These are phyloP conservation scores for Arthroderma sp. DNA, from an alignment of 2,329 filamentous ascomycete species.

Conservation along the genomic window DNA sequence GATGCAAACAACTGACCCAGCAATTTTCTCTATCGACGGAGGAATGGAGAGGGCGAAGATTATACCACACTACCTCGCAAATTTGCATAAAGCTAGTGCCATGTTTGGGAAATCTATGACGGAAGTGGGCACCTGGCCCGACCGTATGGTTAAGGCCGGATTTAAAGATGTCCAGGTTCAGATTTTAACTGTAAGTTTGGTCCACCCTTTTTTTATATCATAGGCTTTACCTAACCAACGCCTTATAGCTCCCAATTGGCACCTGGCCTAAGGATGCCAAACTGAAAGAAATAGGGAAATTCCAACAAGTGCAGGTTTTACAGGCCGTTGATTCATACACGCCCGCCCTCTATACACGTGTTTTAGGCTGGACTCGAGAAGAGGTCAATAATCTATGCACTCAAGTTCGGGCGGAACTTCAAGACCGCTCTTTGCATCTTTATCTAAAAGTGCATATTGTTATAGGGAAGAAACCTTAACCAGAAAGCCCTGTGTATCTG, in stretches of 20 bases:
- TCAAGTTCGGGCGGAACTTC: conserved; percentile 10
- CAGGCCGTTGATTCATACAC: conserved; percentile 15
- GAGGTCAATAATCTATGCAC: conserved; percentile 8
- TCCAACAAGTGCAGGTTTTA: conserved; percentile 12
- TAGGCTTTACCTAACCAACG: background rate
- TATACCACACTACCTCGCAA: background rate
- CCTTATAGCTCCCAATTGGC: conserved; percentile 14
- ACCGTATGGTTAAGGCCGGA: conserved; percentile 40
- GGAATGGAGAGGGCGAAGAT: conserved; percentile 10
- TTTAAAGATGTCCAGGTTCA: conserved; percentile 38
- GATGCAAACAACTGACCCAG: conserved; percentile 28
- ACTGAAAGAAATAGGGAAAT: conserved; percentile 11
- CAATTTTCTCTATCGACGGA: conserved; percentile 23
- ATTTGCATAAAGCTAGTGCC: conserved; percentile 6
- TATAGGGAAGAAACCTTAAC: conserved; percentile 4
- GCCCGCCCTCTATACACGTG: conserved; percentile 15
- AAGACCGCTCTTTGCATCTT: conserved; percentile 7
- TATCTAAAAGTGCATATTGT: conserved; percentile 13
- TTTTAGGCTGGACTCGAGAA: conserved; percentile 8
- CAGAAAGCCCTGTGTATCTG: background rate
- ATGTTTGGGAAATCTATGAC: conserved; percentile 26
- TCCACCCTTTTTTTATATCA: background rate
- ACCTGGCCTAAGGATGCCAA: conserved; percentile 14
- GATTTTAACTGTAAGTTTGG: background rate
- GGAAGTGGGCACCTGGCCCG: conserved; percentile 27